These are phyloP conservation scores for Stentor coeruleus DNA, from an alignment of 73 alveolate species.

Conservation along the genomic window DNA sequence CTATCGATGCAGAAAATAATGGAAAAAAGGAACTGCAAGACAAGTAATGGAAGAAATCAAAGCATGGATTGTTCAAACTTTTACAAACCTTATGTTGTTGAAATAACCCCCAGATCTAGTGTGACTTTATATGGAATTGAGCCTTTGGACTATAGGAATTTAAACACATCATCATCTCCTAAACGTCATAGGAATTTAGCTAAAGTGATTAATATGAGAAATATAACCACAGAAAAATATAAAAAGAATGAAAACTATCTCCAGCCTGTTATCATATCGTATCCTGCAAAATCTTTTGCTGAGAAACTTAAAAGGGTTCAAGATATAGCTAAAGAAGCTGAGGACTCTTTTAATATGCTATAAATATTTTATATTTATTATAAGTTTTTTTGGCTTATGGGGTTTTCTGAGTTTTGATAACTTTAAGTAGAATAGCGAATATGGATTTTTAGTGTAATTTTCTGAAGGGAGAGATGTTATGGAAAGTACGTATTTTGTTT, in stretches of 20 bases:
- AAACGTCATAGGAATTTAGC: background rate
- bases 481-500: too few relatives aligned
- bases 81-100: background rate
- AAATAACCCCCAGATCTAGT: background rate
- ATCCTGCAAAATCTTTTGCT: background rate
- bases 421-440: too few relatives aligned
- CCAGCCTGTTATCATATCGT: background rate
- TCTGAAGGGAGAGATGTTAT: too few relatives aligned
- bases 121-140: slow-evolving; percentile 2
- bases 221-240: background rate
- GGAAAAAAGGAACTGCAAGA: background rate
- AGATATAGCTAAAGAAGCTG: background rate
- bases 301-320: background rate
- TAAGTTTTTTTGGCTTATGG: too few relatives aligned
- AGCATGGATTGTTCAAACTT: background rate
- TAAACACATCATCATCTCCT: background rate
- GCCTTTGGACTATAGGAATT: background rate
- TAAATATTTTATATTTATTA: too few relatives aligned
- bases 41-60: background rate
- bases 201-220: background rate
- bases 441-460: too few relatives aligned
- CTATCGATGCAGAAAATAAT: background rate
- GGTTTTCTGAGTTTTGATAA: too few relatives aligned
- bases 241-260: background rate
- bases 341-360: background rate